Conservation (phyloP, 495 filamentous ascomycete species). For the Echria macrotheca region DNA sequence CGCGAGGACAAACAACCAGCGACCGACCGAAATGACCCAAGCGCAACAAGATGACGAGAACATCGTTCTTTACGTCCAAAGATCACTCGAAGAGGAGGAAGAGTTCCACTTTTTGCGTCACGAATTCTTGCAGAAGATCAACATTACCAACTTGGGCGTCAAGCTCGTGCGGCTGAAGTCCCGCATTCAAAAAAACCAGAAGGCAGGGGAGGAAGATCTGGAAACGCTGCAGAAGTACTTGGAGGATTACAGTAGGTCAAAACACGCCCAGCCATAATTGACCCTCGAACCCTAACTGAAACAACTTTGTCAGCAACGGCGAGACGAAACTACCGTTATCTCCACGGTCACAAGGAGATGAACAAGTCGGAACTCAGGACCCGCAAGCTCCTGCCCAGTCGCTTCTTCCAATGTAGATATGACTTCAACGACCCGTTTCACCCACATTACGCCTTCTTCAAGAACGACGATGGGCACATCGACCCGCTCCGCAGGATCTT, state of each 20-base stretch:
- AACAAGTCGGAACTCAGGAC: not conserved
- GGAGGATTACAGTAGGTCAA: not conserved
- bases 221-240: not conserved
- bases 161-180: constrained; percentile 6
- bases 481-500: not conserved
- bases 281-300: too few relatives aligned
- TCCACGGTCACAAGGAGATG: not conserved
- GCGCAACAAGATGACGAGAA: not conserved
- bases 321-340: constrained; percentile 10
- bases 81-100: constrained; percentile 14
- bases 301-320: too few relatives aligned
- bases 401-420: not conserved
- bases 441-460: not conserved
- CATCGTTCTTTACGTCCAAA: not conserved
- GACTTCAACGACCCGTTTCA: not conserved
- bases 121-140: constrained; percentile 19
- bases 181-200: not conserved
- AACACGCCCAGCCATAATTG: too few relatives aligned
- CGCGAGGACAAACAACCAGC: too few relatives aligned
- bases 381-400: not conserved
- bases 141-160: constrained; percentile 10
- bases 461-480: not conserved
- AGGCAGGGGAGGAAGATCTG: not conserved
- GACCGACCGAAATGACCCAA: too few relatives aligned
- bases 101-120: constrained; percentile 19